A percentile compares a stretch with the other conserved stretches of the same genome.
Conservation (phyloP, 1,284 basidiomycete species). For the Microbotryum intermedium region DNA sequence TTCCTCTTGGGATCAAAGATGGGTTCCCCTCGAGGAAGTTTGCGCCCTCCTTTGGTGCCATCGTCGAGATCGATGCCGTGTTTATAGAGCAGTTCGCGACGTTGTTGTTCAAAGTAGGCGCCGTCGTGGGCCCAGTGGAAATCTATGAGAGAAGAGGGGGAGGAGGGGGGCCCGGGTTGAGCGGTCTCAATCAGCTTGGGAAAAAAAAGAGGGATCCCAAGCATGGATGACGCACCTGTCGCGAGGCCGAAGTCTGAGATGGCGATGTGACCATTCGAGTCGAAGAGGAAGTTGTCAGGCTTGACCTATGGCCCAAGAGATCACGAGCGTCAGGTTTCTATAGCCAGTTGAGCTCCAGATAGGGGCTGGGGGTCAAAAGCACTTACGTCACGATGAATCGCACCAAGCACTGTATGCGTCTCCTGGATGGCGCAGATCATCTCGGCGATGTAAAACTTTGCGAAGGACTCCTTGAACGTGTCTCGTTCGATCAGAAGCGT, state of each 20-base stretch:
- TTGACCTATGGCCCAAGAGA: no score
- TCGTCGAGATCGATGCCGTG: constrained; percentile 92
- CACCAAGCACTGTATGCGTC: constrained; percentile 78
- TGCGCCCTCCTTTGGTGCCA: constrained; percentile 31
- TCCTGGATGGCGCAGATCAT: constrained; percentile 95
- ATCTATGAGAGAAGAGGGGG: constrained; percentile 41
- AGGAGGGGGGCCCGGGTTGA: constrained; percentile 17
- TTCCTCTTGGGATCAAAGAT: constrained; percentile 16
- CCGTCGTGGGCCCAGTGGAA: constrained; percentile 85
- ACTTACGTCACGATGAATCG: constrained; percentile 96
- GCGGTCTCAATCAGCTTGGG: constrained; percentile 3
- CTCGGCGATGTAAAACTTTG: constrained; percentile 92
- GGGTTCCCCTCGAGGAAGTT: not conserved
- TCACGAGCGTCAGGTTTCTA: no score
- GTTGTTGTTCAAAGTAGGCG: constrained; percentile 80
- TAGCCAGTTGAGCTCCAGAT: not conserved
- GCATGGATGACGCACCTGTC: constrained; percentile 45
- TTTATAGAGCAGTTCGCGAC: constrained; percentile 75
- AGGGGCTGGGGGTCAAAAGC: constrained; percentile 38
- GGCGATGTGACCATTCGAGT: constrained; percentile 83
- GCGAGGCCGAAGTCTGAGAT: constrained; percentile 93
- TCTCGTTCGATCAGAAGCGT: constrained; percentile 90
- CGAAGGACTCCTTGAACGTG: constrained; percentile 86
- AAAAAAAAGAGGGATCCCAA: constrained; percentile 3
- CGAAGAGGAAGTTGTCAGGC: constrained; percentile 83